phyloP scores from a whole-genome alignment of 345 rosid genomes.

The Linum trigynum region DNA sequence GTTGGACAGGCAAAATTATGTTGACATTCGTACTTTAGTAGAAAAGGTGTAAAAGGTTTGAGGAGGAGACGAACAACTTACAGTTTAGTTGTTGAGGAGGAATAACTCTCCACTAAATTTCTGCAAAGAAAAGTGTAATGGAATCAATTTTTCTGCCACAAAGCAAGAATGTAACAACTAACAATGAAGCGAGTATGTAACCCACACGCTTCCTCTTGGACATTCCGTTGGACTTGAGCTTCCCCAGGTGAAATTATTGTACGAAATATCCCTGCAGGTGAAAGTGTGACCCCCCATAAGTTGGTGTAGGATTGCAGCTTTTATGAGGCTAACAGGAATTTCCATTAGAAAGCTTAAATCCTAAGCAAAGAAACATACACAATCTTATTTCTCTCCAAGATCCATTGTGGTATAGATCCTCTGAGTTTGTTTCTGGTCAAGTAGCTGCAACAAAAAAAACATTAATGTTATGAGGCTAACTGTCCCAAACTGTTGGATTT shows the following conservation, averaged over 20 bases:
- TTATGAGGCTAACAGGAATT: background rate
- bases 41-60: background rate
- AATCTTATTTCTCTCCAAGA: slow-evolving; percentile 50
- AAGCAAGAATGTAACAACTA: background rate
- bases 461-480: background rate
- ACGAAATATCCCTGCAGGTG: slow-evolving; percentile 60
- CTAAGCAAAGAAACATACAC: slow-evolving; percentile 35
- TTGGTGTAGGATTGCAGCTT: background rate
- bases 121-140: slow-evolving; percentile 26
- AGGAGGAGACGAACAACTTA: slow-evolving; percentile 29
- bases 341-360: slow-evolving; percentile 6
- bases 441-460: slow-evolving; percentile 34
- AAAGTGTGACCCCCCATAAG: slow-evolving; percentile 10
- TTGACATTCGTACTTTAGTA: no score
- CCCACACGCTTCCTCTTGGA: slow-evolving; percentile 60
- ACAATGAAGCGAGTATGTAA: slow-evolving; percentile 5
- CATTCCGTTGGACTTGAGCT: slow-evolving; percentile 47
- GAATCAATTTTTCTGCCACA: background rate
- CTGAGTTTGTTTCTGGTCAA: slow-evolving; percentile 63
- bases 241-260: slow-evolving; percentile 62
- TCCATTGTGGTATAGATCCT: slow-evolving; percentile 52
- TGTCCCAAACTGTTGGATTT: no score
- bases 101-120: slow-evolving; percentile 76
- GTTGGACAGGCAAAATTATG: background rate
- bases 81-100: slow-evolving; percentile 29